Evolutionary conservation across 1,284 basidiomycete species (phyloP), one percentile per base, ranked within the genome.

Genomic region (Cryptococcus hybrid): DNA sequence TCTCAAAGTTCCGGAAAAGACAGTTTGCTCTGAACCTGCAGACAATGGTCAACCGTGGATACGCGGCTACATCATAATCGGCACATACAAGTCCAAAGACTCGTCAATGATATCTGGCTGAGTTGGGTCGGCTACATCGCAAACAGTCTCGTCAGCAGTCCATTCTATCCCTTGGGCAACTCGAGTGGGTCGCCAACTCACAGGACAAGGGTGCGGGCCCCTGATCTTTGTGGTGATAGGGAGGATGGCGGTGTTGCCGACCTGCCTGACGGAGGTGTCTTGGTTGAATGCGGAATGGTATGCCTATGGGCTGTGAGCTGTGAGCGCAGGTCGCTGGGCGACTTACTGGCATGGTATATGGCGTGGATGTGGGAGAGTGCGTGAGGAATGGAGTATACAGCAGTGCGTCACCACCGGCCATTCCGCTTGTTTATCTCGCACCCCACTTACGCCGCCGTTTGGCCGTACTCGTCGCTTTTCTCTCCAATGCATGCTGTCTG

Each of bases 1-100:
- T 99, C 82, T 99, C 96, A 75, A 99, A 99, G 82, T 99, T 99
- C 73, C 96, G 89, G 81, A 99, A 99, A 61, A 99, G 88, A 48
- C 93, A 96, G 81, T 99, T 99, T 73, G 96, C 94, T 52, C 96
- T 89, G 82, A 99, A 99, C 57, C 74, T 76, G 45, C n/a, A n/a
- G 2, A 45, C 35, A 18, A 30, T 30, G n/a, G 34, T 57, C n/a
- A 52, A 9, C 24, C 40, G 13, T 5, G 13, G 13, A 36, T 24
- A 9, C n/a, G 8, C 13, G 15, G 11, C 24, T 24, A 18, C 2
- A 13, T 18, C 13, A 36, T 3, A 37, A 18, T 2, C 11, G 18
- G 40, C 5, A 63, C 74, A 24, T 59, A 76, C 69, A 99, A 86
- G 80, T 97, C 92, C 54, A 99, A 83, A 3, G 92, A 88, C 80